Base-by-base conservation (phyloP, 2,329 filamentous ascomycete genomes). In the Seiridium cupressi region DNA sequence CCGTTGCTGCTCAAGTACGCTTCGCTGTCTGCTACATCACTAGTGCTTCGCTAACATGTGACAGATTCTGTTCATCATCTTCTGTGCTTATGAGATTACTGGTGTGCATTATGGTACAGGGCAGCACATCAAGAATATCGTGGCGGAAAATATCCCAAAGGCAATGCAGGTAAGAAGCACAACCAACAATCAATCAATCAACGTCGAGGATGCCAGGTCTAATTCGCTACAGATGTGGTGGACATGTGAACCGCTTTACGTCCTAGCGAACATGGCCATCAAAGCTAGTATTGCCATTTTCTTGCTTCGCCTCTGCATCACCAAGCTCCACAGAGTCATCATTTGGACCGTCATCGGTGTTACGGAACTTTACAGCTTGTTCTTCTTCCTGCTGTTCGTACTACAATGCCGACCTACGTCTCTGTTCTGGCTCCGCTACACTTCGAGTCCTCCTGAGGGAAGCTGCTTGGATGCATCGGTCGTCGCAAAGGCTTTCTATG, bases 211-310 rank as follows among this genome's bases (percentile, higher is more conserved):
- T 4, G 13, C 11, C 10, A 40, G 8, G 42, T 38, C 44, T 42
- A 55, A 6, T 9, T 31, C 2, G 31, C 13, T 0, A 35, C 35
- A 73, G 69, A 72, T 69, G 65, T 73, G 72, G 70, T 79, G 76
- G 73, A 72, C 73, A n/a, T 78, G 77, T 55, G 77, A 79, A 59
- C 70, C 74, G 0, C 68, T 76, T 35, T 79, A 79, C 60, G 72
- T 78, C 32, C 58, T 77, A 8, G 66, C 69, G 1, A 73, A 71
- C 58, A 71, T 74, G 68, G 61, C 63, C 2, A 67, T 77, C 44
- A 78, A 78, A 66, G 65, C 74, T 56, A 75, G 72, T 57, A 76
- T 78, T 56, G 72, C 70, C 47, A 70, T 77, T 51, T 77, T 78
- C 61, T 64, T 78, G 31, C 60, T 76, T 3, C 73, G 75, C 32